Evolutionary conservation across 257 asterid genomes (phyloP).

Genomic region (Lantana camara): DNA sequence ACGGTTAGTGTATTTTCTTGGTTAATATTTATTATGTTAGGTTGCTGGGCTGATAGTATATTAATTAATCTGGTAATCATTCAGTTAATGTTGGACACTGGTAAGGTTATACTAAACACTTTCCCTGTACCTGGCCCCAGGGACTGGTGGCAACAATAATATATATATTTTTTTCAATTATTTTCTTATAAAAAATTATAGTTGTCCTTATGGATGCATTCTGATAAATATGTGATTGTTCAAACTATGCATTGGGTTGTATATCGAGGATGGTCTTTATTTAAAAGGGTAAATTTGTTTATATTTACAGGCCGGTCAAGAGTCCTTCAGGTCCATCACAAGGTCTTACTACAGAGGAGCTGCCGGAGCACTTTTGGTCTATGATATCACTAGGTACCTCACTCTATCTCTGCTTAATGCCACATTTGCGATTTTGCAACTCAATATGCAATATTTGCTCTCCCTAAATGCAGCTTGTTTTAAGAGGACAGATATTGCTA

Average conservation of each 20-base stretch:
- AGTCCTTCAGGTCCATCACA: conserved; percentile 64
- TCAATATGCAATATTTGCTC: conserved; percentile 21
- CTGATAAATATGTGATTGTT: conserved; percentile 1
- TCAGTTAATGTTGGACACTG: conserved; percentile 6
- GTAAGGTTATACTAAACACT: neutral
- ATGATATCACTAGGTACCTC: conserved; percentile 58
- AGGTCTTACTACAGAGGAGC: conserved; percentile 68
- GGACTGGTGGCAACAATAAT: conserved; percentile 9
- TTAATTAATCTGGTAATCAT: neutral
- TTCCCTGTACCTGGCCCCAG: neutral
- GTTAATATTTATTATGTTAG: conserved; percentile 1
- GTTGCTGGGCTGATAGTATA: neutral
- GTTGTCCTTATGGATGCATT: conserved; percentile 3
- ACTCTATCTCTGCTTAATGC: neutral
- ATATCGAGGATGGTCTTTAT: neutral
- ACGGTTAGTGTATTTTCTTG: conserved; percentile 37
- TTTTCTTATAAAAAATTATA: neutral
- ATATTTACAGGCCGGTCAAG: conserved; percentile 59
- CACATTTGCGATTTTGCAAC: conserved; percentile 10
- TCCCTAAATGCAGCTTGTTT: conserved; percentile 14
- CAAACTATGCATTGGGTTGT: conserved; percentile 7
- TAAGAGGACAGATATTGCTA: conserved; percentile 9
- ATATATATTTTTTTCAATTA: neutral
- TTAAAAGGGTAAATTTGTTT: conserved; percentile 14
- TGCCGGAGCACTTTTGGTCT: conserved; percentile 67